These are phyloP conservation scores for Ophiosphaerella herpotricha DNA, from an alignment of 2,329 filamentous ascomycete species.

Conservation along the genomic window DNA sequence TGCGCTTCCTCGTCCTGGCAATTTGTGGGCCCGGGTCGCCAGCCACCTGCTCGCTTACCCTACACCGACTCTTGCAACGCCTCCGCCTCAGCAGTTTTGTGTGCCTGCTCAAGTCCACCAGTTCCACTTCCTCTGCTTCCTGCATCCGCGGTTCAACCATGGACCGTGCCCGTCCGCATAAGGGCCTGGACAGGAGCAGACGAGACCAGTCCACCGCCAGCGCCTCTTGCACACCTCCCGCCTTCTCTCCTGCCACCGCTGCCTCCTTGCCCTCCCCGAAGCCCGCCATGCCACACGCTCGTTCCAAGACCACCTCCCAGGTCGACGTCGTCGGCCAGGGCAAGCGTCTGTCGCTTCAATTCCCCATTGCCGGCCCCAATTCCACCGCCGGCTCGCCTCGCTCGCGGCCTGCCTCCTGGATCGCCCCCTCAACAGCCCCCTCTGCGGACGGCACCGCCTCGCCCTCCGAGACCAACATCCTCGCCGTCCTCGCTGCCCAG, in stretches of 20 bases:
- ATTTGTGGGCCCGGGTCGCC: conserved; percentile 31
- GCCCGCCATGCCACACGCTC: conserved; percentile 33
- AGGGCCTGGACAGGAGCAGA: conserved; percentile 32
- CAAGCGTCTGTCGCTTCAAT: conserved; percentile 56
- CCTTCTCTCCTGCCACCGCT: conserved; percentile 14
- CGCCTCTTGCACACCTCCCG: conserved; percentile 14
- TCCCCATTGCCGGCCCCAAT: conserved; percentile 48
- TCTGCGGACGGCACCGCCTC: conserved; percentile 32
- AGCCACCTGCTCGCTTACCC: conserved; percentile 36
- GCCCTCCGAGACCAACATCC: conserved; percentile 58
- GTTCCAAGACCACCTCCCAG: conserved; percentile 42
- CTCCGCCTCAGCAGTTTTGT: conserved; percentile 29
- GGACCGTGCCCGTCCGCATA: conserved; percentile 31
- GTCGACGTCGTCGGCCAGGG: conserved; percentile 41
- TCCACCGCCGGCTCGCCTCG: conserved; percentile 39
- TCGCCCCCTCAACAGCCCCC: conserved; percentile 35
- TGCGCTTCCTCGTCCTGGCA: conserved; percentile 32
- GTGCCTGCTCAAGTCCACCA: conserved; percentile 23
- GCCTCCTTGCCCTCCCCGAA: conserved; percentile 20
- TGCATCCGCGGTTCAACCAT: conserved; percentile 25
- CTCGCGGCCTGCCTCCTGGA: conserved; percentile 47
- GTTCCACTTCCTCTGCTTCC: conserved; percentile 19
- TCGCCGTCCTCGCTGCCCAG: conserved; percentile 89
- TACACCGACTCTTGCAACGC: conserved; percentile 42
- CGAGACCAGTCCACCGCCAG: conserved; percentile 19